phyloP scores from a whole-genome alignment of 345 rosid genomes.

The Salix koriyanagi region DNA sequence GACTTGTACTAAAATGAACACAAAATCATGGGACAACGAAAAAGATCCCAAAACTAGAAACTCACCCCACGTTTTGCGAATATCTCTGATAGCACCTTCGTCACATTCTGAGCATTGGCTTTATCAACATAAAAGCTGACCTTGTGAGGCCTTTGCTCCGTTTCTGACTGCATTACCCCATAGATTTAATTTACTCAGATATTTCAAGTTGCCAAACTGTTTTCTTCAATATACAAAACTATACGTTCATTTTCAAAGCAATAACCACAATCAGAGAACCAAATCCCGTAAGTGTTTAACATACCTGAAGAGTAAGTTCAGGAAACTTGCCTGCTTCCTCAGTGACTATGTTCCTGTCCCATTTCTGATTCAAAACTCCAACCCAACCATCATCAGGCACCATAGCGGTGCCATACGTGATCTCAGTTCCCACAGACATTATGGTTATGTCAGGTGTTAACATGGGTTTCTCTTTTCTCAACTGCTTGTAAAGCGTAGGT shows the following conservation, averaged over 20 bases:
- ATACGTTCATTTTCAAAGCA: neutral
- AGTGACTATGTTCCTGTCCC: constrained; percentile 66
- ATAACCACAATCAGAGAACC: neutral
- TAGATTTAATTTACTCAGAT: constrained; percentile 6
- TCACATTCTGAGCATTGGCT: constrained; percentile 66
- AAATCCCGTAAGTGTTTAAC: neutral
- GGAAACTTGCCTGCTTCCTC: constrained; percentile 78
- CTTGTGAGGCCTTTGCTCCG: constrained; percentile 88
- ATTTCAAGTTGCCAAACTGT: constrained; percentile 10
- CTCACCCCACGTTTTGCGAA: constrained; percentile 67
- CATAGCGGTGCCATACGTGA: constrained; percentile 82
- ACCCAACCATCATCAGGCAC: constrained; percentile 92
- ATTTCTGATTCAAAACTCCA: constrained; percentile 68
- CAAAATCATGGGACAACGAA: neutral
- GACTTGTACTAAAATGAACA: neutral
- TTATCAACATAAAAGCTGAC: constrained; percentile 86
- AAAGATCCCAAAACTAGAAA: neutral
- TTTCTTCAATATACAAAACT: neutral
- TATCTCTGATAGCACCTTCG: constrained; percentile 51
- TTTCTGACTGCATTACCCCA: constrained; percentile 60
- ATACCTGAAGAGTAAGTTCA: constrained; percentile 90
- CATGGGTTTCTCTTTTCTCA: constrained; percentile 69
- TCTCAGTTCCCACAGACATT: constrained; percentile 99
- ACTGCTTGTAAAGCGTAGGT: constrained; percentile 43
- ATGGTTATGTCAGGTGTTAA: constrained; percentile 90